Evolutionary conservation across 192 early-diverging fungal genomes (phyloP).

Genomic region (Coemansia sp.): DNA sequence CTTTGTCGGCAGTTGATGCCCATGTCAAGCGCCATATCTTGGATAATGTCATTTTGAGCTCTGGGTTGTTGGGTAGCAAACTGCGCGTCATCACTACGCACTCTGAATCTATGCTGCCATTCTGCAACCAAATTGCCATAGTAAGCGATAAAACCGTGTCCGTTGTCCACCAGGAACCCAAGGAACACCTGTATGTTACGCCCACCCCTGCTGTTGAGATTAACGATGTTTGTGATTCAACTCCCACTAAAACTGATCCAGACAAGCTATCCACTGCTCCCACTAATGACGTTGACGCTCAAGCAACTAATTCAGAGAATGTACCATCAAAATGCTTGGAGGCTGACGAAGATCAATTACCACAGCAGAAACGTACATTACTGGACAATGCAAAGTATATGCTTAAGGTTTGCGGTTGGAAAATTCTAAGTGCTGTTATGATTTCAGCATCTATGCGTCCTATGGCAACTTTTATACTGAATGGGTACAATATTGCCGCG

Average conservation of each 20-base stretch:
- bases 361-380: neutral
- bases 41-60: conserved; percentile 19
- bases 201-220: neutral
- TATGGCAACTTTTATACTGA: conserved; percentile 20
- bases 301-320: neutral
- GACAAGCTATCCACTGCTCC: neutral
- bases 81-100: conserved; percentile 2
- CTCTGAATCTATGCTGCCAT: conserved; percentile 7
- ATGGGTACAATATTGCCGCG: conserved; percentile 20
- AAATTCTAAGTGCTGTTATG: neutral
- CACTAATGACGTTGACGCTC: neutral
- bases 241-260: neutral
- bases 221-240: neutral
- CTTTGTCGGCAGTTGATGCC: neutral
- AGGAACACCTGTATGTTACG: neutral
- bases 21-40: conserved; percentile 18
- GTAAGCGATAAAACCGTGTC: neutral
- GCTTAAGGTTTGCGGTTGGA: neutral
- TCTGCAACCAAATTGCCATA: conserved; percentile 8
- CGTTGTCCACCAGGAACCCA: neutral
- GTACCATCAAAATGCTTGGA: neutral
- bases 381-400: neutral
- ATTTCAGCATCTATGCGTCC: neutral
- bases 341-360: neutral
- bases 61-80: conserved; percentile 17